A percentile compares a stretch with the other conserved stretches of the same genome.
Conservation (phyloP, 2,329 filamentous ascomycete genomes). For the Trichoderma koningii region DNA sequence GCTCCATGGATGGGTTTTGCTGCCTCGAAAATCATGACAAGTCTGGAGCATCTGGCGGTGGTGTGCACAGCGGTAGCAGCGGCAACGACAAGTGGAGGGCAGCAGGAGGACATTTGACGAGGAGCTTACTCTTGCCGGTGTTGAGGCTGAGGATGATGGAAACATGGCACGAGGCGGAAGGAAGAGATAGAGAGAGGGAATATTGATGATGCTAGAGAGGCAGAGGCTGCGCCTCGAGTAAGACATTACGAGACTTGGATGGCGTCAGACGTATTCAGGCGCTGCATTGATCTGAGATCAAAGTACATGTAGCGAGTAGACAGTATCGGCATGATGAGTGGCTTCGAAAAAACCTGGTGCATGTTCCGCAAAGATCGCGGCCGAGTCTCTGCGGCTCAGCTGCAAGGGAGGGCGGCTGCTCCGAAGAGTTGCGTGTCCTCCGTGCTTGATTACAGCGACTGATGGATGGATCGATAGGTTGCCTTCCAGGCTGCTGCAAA, state of each 20-base stretch:
- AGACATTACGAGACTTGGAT: too few species aligned
- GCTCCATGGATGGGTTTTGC: neutral
- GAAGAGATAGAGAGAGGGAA: too few species aligned
- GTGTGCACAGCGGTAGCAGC: neutral
- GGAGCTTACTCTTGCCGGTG: too few species aligned
- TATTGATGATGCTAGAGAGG: too few species aligned
- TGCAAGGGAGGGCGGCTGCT: slow-evolving; percentile 8
- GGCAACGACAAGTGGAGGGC: too few species aligned
- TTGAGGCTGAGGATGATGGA: too few species aligned
- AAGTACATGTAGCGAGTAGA: too few species aligned
- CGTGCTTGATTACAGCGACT: neutral
- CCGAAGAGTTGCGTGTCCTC: slow-evolving; percentile 7
- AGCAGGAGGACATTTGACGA: too few species aligned
- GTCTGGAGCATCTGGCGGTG: neutral
- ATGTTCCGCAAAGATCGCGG: neutral
- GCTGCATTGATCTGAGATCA: neutral
- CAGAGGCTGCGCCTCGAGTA: too few species aligned
- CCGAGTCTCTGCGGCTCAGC: neutral
- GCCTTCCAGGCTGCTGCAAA: neutral
- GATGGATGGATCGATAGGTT: neutral
- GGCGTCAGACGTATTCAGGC: neutral
- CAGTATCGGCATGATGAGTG: too few species aligned
- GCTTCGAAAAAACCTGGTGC: neutral
- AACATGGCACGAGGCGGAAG: too few species aligned
- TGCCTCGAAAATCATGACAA: neutral